phyloP scores from a whole-genome alignment of 768 basidiomycete species.

The Baorangia bicolor region DNA sequence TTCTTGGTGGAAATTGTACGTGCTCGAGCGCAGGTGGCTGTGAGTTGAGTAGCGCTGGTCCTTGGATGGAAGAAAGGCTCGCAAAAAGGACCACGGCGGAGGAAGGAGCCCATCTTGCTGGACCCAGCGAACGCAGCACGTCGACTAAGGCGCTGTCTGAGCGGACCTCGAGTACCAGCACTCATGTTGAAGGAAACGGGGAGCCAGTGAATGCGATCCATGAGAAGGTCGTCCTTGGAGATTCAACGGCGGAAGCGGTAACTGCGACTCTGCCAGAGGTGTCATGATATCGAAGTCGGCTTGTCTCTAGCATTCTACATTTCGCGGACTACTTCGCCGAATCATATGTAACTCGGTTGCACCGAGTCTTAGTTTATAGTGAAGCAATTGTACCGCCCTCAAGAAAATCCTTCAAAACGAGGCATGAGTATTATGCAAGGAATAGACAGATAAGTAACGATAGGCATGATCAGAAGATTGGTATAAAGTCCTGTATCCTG shows the following conservation, averaged over 20 bases:
- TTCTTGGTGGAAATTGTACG: constrained; percentile 64
- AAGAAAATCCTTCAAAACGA: neutral
- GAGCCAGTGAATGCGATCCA: neutral
- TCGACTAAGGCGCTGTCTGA: constrained; percentile 1
- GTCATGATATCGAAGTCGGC: constrained; percentile 1
- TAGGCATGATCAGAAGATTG: constrained; percentile 62
- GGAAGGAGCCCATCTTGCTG: neutral
- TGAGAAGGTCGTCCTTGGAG: constrained; percentile 10
- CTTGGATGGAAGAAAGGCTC: constrained; percentile 63
- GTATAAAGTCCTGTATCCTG: constrained; percentile 93
- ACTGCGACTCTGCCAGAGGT: neutral
- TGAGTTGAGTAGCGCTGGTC: constrained; percentile 60
- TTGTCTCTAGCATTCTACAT: neutral
- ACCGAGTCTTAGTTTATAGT: neutral
- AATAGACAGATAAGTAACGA: constrained; percentile 1
- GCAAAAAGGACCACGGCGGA: constrained; percentile 15
- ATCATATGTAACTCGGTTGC: neutral
- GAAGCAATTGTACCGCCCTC: neutral
- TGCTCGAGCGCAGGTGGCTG: constrained; percentile 60
- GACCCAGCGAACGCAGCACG: neutral
- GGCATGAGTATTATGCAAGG: constrained; percentile 5
- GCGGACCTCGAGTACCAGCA: constrained; percentile 1
- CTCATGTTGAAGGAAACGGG: constrained; percentile 1
- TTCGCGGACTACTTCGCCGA: neutral
- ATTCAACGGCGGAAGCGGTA: neutral